Conservation (phyloP, 192 early-diverging fungal species). For the Linnemannia exigua region DNA sequence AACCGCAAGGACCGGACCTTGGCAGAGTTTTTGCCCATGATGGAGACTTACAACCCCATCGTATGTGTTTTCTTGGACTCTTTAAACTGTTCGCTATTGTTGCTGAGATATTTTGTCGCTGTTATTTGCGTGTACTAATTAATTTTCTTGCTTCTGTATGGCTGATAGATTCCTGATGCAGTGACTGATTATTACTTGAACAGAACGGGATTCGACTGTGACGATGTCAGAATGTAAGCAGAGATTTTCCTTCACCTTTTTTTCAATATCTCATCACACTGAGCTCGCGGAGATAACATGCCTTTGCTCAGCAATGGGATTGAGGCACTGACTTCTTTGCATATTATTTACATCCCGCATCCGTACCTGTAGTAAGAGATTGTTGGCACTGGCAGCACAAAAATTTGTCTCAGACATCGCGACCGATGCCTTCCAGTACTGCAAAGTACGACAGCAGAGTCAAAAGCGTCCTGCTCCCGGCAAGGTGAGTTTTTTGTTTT, state of each 20-base stretch:
- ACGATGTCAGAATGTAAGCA: constrained; percentile 81
- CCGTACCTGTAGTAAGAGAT: constrained; percentile 68
- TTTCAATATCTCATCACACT: background rate
- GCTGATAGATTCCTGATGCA: constrained; percentile 92
- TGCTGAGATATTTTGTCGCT: background rate
- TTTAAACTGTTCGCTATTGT: background rate
- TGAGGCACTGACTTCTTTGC: background rate
- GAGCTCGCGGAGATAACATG: too few species aligned
- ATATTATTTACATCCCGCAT: background rate
- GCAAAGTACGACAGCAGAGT: constrained; percentile 81
- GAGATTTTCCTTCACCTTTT: background rate
- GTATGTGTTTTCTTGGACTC: constrained; percentile 59
- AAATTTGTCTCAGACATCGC: constrained; percentile 91
- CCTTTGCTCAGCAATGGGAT: too few species aligned
- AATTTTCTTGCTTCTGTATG: background rate
- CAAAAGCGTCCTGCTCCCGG: constrained; percentile 55
- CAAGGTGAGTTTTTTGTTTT: constrained; percentile 39
- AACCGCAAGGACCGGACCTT: constrained; percentile 77
- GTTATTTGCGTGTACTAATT: background rate
- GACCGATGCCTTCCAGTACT: constrained; percentile 87
- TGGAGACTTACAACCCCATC: constrained; percentile 90
- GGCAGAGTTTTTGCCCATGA: constrained; percentile 88
- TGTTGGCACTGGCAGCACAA: constrained; percentile 86
- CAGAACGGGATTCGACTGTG: constrained; percentile 82
- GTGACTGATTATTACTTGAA: constrained; percentile 94